These are phyloP conservation scores for Paspalum notatum DNA, from an alignment of 176 grass and related monocot species.

Conservation along the genomic window DNA sequence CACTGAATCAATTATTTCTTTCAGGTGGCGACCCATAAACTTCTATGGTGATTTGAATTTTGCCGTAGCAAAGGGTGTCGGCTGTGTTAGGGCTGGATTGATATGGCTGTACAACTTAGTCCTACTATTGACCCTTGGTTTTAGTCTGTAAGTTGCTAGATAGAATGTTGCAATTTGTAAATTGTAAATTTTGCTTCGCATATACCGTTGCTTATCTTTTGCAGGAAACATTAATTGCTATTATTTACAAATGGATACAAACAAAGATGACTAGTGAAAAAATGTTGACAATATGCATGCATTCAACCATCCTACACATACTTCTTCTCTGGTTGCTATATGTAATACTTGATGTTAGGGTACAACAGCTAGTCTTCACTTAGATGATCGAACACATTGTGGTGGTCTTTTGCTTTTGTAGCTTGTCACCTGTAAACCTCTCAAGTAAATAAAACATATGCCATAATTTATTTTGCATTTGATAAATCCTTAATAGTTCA, in stretches of 20 bases:
- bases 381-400: constrained; percentile 2
- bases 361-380: constrained; percentile 12
- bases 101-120: constrained; percentile 43
- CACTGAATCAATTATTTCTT: constrained; percentile 12
- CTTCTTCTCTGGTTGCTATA: constrained; percentile 34
- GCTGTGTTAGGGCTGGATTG: constrained; percentile 39
- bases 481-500: constrained; percentile 3
- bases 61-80: constrained; percentile 32
- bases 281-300: constrained; percentile 19
- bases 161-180: neutral
- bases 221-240: constrained; percentile 11
- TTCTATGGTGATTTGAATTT: constrained; percentile 28
- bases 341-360: constrained; percentile 38
- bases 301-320: constrained; percentile 26
- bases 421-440: constrained; percentile 37
- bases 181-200: neutral
- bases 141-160: constrained; percentile 39
- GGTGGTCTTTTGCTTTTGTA: neutral
- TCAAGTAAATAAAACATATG: no score
- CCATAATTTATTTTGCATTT: constrained; percentile 20
- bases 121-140: constrained; percentile 24
- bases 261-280: constrained; percentile 33
- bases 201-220: neutral
- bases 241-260: constrained; percentile 31
- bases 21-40: constrained; percentile 39